Evolutionary conservation across 2,329 filamentous ascomycete genomes (phyloP).

Genomic region (Claviceps fusiformis): DNA sequence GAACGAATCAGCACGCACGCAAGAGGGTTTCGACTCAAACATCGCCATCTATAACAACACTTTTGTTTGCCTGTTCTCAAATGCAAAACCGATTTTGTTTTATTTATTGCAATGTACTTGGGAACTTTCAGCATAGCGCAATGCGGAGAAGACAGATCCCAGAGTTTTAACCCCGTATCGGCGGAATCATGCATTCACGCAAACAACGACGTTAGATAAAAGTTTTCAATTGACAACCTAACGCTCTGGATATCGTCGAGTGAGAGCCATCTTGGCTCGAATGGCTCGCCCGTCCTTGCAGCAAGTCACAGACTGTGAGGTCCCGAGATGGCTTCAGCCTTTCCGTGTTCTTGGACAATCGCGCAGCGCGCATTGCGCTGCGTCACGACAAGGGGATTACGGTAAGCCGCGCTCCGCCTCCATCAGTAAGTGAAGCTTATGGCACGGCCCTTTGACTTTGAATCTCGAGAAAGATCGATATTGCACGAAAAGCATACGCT

Average conservation of each 20-base stretch:
- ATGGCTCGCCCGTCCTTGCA: too few species aligned
- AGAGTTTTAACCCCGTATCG: neutral
- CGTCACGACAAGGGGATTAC: too few species aligned
- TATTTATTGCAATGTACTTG: too few species aligned
- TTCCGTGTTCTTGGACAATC: too few species aligned
- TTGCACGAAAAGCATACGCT: too few species aligned
- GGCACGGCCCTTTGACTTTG: too few species aligned
- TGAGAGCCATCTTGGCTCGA: neutral
- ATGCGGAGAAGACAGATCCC: neutral
- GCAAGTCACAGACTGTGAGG: too few species aligned
- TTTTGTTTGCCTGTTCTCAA: neutral
- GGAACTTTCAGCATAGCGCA: neutral
- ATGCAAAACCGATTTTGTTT: neutral
- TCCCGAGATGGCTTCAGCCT: too few species aligned
- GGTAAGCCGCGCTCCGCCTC: too few species aligned
- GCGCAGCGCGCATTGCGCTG: too few species aligned
- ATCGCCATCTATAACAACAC: neutral
- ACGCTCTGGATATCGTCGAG: neutral
- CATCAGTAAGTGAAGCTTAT: too few species aligned
- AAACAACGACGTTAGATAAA: neutral
- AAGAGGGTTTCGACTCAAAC: neutral
- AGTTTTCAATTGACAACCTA: neutral
- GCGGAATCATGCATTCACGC: neutral
- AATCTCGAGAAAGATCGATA: too few species aligned
- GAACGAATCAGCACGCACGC: neutral